Evolutionary conservation across 768 basidiomycete species (phyloP), one percentile per base, ranked within the genome.

Genomic region (Terana coerulea): DNA sequence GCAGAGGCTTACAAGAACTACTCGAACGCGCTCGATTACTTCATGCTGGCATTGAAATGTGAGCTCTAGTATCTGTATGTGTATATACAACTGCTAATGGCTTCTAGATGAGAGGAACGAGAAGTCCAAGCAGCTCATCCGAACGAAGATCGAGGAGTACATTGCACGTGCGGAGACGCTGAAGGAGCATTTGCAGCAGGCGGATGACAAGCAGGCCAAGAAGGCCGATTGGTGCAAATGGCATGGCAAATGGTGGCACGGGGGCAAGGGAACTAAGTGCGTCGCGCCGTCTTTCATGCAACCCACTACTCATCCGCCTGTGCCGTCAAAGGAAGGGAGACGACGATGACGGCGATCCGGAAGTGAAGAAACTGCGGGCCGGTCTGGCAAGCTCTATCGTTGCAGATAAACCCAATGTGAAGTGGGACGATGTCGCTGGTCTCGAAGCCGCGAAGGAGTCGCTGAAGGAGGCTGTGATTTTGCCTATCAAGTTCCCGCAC

Each of bases 401-500:
- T 5, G 77, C 86, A 0, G 97, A 98, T 69, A 95, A 84, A 59
- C 97, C 97, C 7, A 91, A 99, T 67, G 87, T 98, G 34, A 86
- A 86, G 61, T 99, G 97, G 97, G 94, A 98, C 62, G 97, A 99
- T 67, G 95, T 99, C 42, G 97, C 97, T 14, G 97, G 97, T 42
- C 78, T 99, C 9, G 94, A 95, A 63, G 84, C 81, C 24, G 97
- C 95, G 37, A 99, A 98, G 69, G 94, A 95, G 35, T 81, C 95
- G 4, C 72, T 99, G 63, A 98, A 98, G 66, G 97, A 98, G 67
- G 95, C 97, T 31, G 97, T 98, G 65, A 97, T 98, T 65, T 76
- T 99, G n/a, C 97, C 97, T 3, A 98, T 98, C 79, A 98, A 98
- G 68, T 98, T 98, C 62, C 97, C 97, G 1, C 94, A 98, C 69